These are phyloP conservation scores for Gossypium aridum DNA, from an alignment of 441 rosid species.

Conservation along the genomic window DNA sequence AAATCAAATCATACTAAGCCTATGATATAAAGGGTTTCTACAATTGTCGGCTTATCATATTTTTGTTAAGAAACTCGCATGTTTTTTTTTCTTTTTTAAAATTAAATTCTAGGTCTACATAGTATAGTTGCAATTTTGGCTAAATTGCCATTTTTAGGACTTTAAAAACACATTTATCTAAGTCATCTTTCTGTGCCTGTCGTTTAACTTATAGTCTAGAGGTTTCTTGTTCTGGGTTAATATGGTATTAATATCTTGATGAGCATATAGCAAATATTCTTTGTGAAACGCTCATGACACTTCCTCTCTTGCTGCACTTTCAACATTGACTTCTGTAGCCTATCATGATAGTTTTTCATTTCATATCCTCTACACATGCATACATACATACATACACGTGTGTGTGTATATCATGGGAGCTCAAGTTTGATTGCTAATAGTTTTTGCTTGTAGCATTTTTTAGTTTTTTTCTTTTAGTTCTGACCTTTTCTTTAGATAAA, in stretches of 20 bases:
- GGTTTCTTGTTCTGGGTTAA: background rate
- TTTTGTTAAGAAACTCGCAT: background rate
- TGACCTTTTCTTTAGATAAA: background rate
- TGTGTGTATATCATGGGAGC: background rate
- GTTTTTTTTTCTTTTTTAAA: background rate
- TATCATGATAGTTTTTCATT: background rate
- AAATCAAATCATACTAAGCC: background rate
- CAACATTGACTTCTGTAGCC: background rate
- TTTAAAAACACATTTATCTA: background rate
- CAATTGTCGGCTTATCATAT: background rate
- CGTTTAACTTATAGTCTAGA: background rate
- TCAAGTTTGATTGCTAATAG: background rate
- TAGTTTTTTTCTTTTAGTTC: background rate
- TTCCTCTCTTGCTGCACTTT: constrained; percentile 1
- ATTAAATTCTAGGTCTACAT: background rate
- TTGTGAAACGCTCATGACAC: background rate
- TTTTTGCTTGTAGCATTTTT: constrained; percentile 5
- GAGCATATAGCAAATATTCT: background rate
- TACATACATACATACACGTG: no score
- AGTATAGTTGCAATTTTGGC: background rate
- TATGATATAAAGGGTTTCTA: background rate
- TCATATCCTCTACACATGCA: background rate
- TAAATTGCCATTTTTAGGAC: background rate
- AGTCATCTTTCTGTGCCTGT: background rate
- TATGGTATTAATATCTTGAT: background rate